Base-by-base conservation (phyloP, 1,284 basidiomycete species). In the Inonotus obliquus region DNA sequence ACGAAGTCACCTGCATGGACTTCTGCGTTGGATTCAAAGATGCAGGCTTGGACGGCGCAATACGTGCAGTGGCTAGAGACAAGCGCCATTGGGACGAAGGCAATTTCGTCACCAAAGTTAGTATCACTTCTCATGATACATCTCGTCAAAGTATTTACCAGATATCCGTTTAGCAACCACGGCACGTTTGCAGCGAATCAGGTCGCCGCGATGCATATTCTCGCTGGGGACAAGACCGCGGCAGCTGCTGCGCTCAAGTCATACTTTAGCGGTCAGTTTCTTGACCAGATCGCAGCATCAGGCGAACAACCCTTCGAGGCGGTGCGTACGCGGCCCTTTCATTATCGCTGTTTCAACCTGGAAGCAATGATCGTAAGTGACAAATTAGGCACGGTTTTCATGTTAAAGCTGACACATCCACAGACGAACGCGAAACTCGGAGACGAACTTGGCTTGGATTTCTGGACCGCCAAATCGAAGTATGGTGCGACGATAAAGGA, bases 281-380 rank as follows among this genome's bases (percentile, higher is more conserved):
- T 69, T 57, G 76, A 83, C 58, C 85, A 86, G 68, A 77, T 87
- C 39, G 78, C 78, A 4, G 74, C 72, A 0, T 78, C 75, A 27
- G 85, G 85, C 6, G 84, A 86, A 67, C 81, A 85, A 70, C 84
- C 84, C 1, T 79, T 82, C 55, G 85, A 89, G 72, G 81, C 83
- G 5, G 75, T 72, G 2, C 79, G 86, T 14, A 85, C 84, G 1
- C 76, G 82, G n/a, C 83, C 85, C 4, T 87, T 82, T 67, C 86
- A 87, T 68, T 87, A 88, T 67, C 77, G 82, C 9, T 77, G 79
- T 21, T 87, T 85, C 72, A 88, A 88, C 66, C 73, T 89, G 32
- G 84, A 84, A 13, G 86, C 81, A 23, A 84, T 88, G 81, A 84
- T 87, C 57, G 84, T 86, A 66, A 73, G 82, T 70, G 62, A 57